Conservation (phyloP, 768 basidiomycete genomes). For the Podaxis carcinomalis region DNA sequence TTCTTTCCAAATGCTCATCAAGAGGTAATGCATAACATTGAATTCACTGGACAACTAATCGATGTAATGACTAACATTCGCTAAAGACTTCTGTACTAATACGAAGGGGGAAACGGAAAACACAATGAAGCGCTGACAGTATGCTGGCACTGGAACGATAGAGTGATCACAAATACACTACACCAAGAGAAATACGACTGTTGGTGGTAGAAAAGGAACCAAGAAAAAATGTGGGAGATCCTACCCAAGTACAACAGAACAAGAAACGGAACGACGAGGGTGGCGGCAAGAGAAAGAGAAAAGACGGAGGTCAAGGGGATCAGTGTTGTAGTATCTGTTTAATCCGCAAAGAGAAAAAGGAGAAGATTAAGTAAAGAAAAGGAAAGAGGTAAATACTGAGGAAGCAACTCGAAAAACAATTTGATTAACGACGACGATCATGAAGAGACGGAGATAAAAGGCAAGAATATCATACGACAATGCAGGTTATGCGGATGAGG, state of each 20-base stretch:
- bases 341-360: neutral
- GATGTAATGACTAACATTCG: neutral
- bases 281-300: neutral
- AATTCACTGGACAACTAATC: neutral
- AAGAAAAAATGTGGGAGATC: neutral
- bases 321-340: neutral
- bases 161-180: neutral
- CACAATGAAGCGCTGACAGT: neutral
- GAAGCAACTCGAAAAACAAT: constrained; percentile 7
- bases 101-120: neutral
- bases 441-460: neutral
- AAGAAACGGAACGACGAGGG: neutral
- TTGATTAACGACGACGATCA: neutral
- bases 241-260: neutral
- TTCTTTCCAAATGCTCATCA: neutral
- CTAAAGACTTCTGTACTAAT: neutral
- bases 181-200: neutral
- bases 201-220: neutral
- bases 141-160: neutral
- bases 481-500: neutral
- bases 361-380: neutral
- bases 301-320: neutral
- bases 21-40: neutral
- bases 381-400: neutral
- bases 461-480: neutral